Conservation (phyloP, 441 rosid genomes). For the Hypseocharis bilobata region DNA sequence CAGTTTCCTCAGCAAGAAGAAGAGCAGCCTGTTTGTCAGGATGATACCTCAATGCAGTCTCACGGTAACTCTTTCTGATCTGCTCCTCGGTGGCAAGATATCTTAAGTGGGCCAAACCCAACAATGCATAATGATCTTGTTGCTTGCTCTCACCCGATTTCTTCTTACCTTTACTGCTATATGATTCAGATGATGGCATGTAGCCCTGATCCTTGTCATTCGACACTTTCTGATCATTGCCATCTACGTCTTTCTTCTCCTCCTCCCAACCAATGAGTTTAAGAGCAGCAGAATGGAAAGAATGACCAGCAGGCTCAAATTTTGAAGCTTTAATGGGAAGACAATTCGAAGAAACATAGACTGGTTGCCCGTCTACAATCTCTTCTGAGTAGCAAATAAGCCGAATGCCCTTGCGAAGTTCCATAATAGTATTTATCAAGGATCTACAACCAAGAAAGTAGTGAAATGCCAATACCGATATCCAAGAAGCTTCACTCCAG, state of each 20-base stretch:
- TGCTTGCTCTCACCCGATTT: slow-evolving; percentile 62
- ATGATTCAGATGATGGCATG: slow-evolving; percentile 61
- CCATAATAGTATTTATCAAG: slow-evolving; percentile 20
- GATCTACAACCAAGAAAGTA: neutral
- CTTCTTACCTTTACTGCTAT: slow-evolving; percentile 69
- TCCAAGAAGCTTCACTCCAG: neutral
- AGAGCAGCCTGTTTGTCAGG: slow-evolving; percentile 89
- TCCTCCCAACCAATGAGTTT: slow-evolving; percentile 63
- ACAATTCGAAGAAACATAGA: slow-evolving; percentile 61
- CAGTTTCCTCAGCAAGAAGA: slow-evolving; percentile 79
- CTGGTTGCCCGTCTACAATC: slow-evolving; percentile 62
- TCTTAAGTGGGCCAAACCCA: slow-evolving; percentile 80
- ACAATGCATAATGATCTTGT: slow-evolving; percentile 83
- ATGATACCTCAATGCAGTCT: slow-evolving; percentile 85
- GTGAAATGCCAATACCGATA: neutral
- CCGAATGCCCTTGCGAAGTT: slow-evolving; percentile 27
- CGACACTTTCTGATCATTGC: slow-evolving; percentile 43
- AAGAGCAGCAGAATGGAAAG: slow-evolving; percentile 76
- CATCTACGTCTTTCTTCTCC: slow-evolving; percentile 35
- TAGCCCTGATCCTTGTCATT: slow-evolving; percentile 45
- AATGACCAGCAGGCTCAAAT: slow-evolving; percentile 82
- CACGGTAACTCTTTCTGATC: slow-evolving; percentile 79
- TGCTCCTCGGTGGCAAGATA: slow-evolving; percentile 95
- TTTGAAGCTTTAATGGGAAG: slow-evolving; percentile 62
- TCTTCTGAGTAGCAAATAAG: slow-evolving; percentile 65